These are phyloP conservation scores for Chalciporus chontae DNA, from an alignment of 768 basidiomycete species.

Conservation along the genomic window DNA sequence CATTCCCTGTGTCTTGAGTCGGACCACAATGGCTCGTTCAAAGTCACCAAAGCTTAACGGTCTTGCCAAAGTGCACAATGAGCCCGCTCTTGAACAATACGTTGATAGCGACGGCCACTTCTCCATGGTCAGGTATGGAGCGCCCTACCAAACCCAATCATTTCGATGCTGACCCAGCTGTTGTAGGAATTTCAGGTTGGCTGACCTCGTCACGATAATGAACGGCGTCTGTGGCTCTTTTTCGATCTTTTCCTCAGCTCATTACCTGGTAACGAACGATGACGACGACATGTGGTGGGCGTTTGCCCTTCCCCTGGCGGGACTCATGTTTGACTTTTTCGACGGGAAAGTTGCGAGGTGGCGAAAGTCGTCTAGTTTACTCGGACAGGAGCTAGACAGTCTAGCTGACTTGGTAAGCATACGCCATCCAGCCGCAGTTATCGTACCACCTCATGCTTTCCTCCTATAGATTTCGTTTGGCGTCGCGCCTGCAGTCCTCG, in stretches of 20 bases:
- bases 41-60: conserved; percentile 30
- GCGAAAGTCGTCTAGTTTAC: conserved; percentile 92
- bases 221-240: conserved; percentile 98
- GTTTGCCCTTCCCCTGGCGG: conserved; percentile 84
- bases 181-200: conserved; percentile 90
- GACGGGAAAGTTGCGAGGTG: conserved; percentile 98
- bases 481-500: conserved; percentile 91
- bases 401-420: conserved; percentile 81
- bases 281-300: conserved; percentile 81
- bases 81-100: conserved; percentile 69
- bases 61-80: conserved; percentile 1
- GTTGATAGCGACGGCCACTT: conserved; percentile 93
- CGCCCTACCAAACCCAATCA: conserved; percentile 3
- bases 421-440: not conserved
- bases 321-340: conserved; percentile 95
- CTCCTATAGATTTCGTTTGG: conserved; percentile 86
- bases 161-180: conserved; percentile 16
- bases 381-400: conserved; percentile 97
- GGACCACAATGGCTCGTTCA: conserved; percentile 22
- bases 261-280: conserved; percentile 80
- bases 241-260: conserved; percentile 90
- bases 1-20: conserved; percentile 1
- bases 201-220: conserved; percentile 98
- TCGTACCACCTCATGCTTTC: not conserved
- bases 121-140: conserved; percentile 83